Base-by-base conservation (phyloP, 208 protist species). In the Crithidia acanthocephali region DNA sequence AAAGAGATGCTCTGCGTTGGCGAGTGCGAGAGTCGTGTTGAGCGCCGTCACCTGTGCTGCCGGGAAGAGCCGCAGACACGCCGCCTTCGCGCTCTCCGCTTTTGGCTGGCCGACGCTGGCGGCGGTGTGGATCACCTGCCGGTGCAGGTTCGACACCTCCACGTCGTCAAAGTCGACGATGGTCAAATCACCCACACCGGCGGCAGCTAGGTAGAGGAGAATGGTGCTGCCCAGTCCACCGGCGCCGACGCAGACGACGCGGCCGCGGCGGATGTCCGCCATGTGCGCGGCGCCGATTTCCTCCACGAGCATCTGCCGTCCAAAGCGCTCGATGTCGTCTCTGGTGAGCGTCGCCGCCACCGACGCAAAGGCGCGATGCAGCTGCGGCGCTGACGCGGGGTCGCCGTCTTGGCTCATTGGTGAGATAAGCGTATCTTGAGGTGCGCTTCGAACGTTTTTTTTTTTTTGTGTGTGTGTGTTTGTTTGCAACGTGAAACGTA, bases 181-280 rank as follows among this genome's bases (percentile, higher is more conserved):
- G 9, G 80, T 86, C 10, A 99, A 45, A 28, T 79, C 77, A 18
- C 97, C 97, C 15, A 99, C 84, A 0, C 98, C 98, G 11, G 94
- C 91, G 0, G 93, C 96, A 11, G 90, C 89, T 30, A 99, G 92
- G 57, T 98, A 99, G 23, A 99, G 79, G 5, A 87, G 82, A 30
- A 88, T 81, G 32, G 97, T 98, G 71, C 88, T 98, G 25, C 97
- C 97, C 16, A 99, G 83, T 4, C 98, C 98, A 13, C 98, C 98
- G 0, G 91, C 86, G 15, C 98, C 98, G 11, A 99, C 81, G 47
- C 98, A 90, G 1, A 98, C 77, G 0, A 98, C 92, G 16, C 67
- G 76, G 13, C 66, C 74, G 1, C 51, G 64, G 0, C 79, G 74
- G 57, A 99, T 88, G 16, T 79, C 53, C 13, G 61, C 75, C 87